phyloP scores from a whole-genome alignment of 2,329 filamentous ascomycete species.

The Penicillium sp. region DNA sequence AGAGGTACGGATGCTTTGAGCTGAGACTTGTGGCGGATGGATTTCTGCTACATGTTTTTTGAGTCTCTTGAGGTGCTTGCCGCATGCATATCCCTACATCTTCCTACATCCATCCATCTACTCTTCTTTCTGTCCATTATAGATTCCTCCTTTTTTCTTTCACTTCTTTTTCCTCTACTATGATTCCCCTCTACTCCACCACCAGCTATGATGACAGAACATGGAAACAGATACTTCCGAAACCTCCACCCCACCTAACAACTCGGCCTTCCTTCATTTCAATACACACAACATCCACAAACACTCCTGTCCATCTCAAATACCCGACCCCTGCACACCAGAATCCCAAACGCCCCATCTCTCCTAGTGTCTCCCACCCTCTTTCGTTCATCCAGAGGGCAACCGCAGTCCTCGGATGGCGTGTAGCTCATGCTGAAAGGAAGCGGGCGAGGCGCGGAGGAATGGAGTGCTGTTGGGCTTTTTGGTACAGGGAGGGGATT shows the following conservation, averaged over 20 bases:
- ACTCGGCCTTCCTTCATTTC: background rate
- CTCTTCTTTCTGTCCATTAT: background rate
- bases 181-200: background rate
- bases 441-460: background rate
- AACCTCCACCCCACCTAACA: constrained; percentile 15
- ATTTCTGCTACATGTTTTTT: background rate
- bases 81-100: background rate
- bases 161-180: background rate
- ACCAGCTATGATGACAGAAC: constrained; percentile 42
- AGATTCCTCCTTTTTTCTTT: background rate
- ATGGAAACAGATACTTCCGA: constrained; percentile 46
- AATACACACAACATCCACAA: background rate
- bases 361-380: background rate
- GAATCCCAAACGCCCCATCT: background rate
- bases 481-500: background rate
- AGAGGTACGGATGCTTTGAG: constrained; percentile 63
- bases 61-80: background rate
- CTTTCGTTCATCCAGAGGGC: constrained; percentile 12
- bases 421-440: constrained; percentile 13
- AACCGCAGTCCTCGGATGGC: constrained; percentile 25
- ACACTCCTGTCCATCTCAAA: background rate
- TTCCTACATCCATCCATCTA: background rate
- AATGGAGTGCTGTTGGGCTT: background rate
- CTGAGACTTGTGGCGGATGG: constrained; percentile 17
- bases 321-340: background rate